Evolutionary conservation across 306 rosid species (phyloP), one percentile per base, ranked within the genome.

Genomic region (Cucurbita maxima): DNA sequence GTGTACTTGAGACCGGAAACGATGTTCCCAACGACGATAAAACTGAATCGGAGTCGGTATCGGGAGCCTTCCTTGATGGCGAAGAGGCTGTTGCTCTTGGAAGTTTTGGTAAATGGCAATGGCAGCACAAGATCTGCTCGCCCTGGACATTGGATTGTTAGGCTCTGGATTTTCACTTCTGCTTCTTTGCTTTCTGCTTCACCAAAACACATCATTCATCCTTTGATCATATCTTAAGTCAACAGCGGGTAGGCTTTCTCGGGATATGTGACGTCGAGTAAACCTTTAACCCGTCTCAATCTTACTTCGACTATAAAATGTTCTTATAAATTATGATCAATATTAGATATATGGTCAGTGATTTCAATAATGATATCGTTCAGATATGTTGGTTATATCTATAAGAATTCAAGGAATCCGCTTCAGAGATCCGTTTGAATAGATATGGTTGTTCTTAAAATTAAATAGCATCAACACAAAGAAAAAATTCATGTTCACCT

Each of bases 1-100:
- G 92, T 82, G 87, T 88, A 88, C 75, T 81, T 85, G 85, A 91
- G 95, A 77, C 97, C 97, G 8, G 92, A 88, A 56, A 91, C 97
- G 1, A 91, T 87, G 84, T 91, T 91, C 79, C 82, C 84, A 64
- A 82, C 75, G 83, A 91, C 96, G 7, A 77, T 50, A 75, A 88
- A 87, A 67, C 79, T 79, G 86, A 88, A 91, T 61, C 73, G 83
- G 72, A 87, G 80, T 66, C 80, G 80, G 79, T 85, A 87, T 40
- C 64, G 72, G 75, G 83, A 79, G 77, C 92, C 97, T 80, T 86
- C 92, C 87, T 85, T 91, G 60, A 91, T 89, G 8, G 80, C 80
- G 83, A 92, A 92, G 71, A 90, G 83, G 22, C 80, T 78, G 79
- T 76, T 88, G 47, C 51, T 38, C 72, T 92, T 92, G 12, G 96